Percentiles rank a stretch among this genome's conserved stretches.
Evolutionary conservation across 257 asterid species (phyloP).

Genomic region (Cordia subcordata): DNA sequence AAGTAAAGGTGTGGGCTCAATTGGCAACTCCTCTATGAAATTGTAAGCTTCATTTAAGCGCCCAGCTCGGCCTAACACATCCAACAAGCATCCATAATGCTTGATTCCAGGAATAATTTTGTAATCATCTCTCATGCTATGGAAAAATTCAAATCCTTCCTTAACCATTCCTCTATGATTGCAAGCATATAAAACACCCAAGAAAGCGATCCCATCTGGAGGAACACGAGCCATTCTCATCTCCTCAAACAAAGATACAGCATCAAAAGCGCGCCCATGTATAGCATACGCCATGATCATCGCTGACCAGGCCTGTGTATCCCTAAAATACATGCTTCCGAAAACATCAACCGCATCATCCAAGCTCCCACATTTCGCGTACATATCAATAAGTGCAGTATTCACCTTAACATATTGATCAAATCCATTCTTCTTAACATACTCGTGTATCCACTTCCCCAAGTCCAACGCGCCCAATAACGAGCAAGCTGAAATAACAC

Average conservation of each 20-base stretch:
- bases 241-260: slow-evolving; percentile 27
- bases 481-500: slow-evolving; percentile 33
- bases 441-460: slow-evolving; percentile 33
- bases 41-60: slow-evolving; percentile 25
- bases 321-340: slow-evolving; percentile 21
- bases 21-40: slow-evolving; percentile 23
- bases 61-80: slow-evolving; percentile 36
- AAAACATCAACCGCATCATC: slow-evolving; percentile 28
- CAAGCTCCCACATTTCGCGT: slow-evolving; percentile 44
- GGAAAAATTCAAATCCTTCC: slow-evolving; percentile 22
- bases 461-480: slow-evolving; percentile 30
- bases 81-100: slow-evolving; percentile 40
- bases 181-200: slow-evolving; percentile 32
- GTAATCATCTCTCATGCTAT: slow-evolving; percentile 21
- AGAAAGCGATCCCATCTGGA: slow-evolving; percentile 35
- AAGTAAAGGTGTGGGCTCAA: slow-evolving; percentile 26
- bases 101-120: slow-evolving; percentile 27
- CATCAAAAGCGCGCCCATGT: slow-evolving; percentile 31
- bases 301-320: slow-evolving; percentile 34
- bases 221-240: slow-evolving; percentile 16
- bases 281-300: slow-evolving; percentile 40
- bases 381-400: slow-evolving; percentile 40
- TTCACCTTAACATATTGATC: slow-evolving; percentile 32
- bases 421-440: slow-evolving; percentile 25
- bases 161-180: slow-evolving; percentile 28